Evolutionary conservation across 2,329 filamentous ascomycete genomes (phyloP).

Genomic region (Monilinia polystroma): DNA sequence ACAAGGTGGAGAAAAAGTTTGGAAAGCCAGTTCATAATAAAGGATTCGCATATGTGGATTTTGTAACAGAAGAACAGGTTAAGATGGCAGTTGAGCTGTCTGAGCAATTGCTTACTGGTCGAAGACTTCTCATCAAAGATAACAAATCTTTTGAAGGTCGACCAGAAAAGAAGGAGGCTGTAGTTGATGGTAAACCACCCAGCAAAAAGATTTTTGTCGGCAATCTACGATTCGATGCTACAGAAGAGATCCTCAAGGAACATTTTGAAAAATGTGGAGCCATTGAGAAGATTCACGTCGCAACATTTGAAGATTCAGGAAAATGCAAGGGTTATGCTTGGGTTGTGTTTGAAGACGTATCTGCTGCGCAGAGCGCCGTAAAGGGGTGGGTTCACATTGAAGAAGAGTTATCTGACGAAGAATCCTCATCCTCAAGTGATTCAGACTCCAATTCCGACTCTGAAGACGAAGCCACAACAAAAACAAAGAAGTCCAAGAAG

Average conservation of each 20-base stretch:
- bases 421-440: constrained; percentile 31
- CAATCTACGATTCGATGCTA: constrained; percentile 80
- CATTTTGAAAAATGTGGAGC: constrained; percentile 86
- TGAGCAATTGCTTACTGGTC: constrained; percentile 75
- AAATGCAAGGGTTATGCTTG: constrained; percentile 98
- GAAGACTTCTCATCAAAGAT: constrained; percentile 90
- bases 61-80: constrained; percentile 63
- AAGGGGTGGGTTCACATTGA: constrained; percentile 75
- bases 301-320: constrained; percentile 92
- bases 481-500: constrained; percentile 49
- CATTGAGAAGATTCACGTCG: constrained; percentile 80
- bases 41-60: constrained; percentile 96
- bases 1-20: constrained; percentile 38
- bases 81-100: constrained; percentile 78
- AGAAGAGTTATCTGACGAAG: constrained; percentile 46
- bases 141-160: constrained; percentile 88
- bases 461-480: constrained; percentile 40
- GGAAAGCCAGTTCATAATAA: constrained; percentile 58
- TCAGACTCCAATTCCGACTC: constrained; percentile 41
- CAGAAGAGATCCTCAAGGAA: constrained; percentile 73
- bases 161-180: constrained; percentile 58
- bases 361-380: constrained; percentile 73
- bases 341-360: constrained; percentile 82
- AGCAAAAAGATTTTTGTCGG: constrained; percentile 85
- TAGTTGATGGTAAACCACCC: constrained; percentile 57